Evolutionary conservation across 2,329 filamentous ascomycete genomes (phyloP).

Genomic region (Neonectria hederae): DNA sequence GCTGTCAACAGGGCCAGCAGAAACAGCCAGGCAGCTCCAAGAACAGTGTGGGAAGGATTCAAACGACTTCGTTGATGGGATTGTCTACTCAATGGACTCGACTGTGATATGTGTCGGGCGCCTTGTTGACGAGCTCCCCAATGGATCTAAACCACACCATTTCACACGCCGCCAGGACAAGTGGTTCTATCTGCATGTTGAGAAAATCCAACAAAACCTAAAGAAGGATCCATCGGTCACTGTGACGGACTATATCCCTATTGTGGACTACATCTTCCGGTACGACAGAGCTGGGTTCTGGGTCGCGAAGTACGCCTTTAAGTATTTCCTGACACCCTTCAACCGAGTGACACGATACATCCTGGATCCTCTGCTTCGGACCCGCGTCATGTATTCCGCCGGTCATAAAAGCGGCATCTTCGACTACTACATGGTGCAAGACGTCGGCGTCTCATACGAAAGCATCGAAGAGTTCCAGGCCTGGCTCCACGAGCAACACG

Average conservation of each 20-base stretch:
- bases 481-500: constrained; percentile 57
- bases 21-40: constrained; percentile 55
- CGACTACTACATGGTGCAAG: constrained; percentile 71
- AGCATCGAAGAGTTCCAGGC: constrained; percentile 55
- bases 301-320: constrained; percentile 70
- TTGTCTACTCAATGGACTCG: constrained; percentile 65
- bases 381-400: constrained; percentile 72
- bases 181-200: constrained; percentile 79
- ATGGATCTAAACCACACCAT: constrained; percentile 46
- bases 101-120: constrained; percentile 70
- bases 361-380: constrained; percentile 71
- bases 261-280: constrained; percentile 75
- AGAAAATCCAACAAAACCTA: constrained; percentile 50
- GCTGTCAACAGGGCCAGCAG: constrained; percentile 52
- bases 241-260: constrained; percentile 64
- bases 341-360: constrained; percentile 69
- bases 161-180: constrained; percentile 71
- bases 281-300: constrained; percentile 77
- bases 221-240: constrained; percentile 31
- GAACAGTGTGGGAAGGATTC: constrained; percentile 50
- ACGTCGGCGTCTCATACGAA: constrained; percentile 63
- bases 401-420: constrained; percentile 69
- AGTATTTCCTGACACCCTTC: constrained; percentile 72
- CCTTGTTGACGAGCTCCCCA: constrained; percentile 59
- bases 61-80: constrained; percentile 75